Conservation (phyloP, 768 basidiomycete genomes). For the Tylopilus intermedius region DNA sequence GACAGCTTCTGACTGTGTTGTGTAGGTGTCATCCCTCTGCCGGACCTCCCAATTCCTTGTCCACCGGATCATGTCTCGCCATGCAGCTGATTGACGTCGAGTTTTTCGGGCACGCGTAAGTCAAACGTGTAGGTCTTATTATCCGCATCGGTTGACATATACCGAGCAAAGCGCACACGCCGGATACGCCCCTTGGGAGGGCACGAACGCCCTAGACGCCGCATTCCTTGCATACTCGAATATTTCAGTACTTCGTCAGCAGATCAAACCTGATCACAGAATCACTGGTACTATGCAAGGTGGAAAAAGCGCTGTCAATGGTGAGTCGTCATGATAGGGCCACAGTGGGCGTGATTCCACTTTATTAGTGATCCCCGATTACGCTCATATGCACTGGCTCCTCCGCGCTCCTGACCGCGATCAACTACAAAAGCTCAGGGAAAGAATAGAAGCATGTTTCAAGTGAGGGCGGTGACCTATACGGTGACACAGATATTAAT, state of each 20-base stretch:
- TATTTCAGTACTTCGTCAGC: conserved; percentile 78
- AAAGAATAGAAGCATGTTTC: conserved; percentile 66
- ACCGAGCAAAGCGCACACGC: conserved; percentile 59
- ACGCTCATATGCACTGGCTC: conserved; percentile 68
- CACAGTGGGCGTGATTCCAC: background rate
- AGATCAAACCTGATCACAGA: conserved; percentile 77
- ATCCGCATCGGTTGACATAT: conserved; percentile 3
- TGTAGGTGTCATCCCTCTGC: conserved; percentile 69
- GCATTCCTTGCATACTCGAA: conserved; percentile 80
- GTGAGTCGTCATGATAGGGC: conserved; percentile 33
- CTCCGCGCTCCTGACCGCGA: conserved; percentile 61
- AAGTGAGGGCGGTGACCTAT: conserved; percentile 41
- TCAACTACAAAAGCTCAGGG: conserved; percentile 50
- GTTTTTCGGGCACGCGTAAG: conserved; percentile 70
- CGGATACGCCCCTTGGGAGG: conserved; percentile 81
- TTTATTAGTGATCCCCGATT: conserved; percentile 73
- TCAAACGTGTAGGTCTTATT: conserved; percentile 4
- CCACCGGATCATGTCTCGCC: conserved; percentile 53
- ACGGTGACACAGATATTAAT: conserved; percentile 5
- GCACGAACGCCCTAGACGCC: conserved; percentile 81
- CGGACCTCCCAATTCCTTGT: conserved; percentile 48
- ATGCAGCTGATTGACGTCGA: conserved; percentile 64
- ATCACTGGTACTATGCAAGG: conserved; percentile 76
- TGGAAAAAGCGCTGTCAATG: conserved; percentile 63
- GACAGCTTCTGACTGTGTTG: conserved; percentile 11